A percentile compares a stretch with the other conserved stretches of the same genome.
phyloP scores from a whole-genome alignment of 352 stramenopile genomes.

The Globisporangium mamillatum region DNA sequence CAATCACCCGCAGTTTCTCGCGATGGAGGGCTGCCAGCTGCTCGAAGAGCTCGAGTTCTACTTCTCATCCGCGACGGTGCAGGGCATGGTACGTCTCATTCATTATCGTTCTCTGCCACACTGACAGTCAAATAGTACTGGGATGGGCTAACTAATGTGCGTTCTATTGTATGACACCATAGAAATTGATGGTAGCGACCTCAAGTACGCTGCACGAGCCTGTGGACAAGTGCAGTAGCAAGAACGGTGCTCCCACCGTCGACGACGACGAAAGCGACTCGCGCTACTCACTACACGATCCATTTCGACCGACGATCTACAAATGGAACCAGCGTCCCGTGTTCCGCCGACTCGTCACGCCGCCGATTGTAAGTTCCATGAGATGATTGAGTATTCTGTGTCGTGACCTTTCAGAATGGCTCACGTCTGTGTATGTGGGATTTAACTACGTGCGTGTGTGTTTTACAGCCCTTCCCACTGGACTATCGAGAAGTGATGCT shows the following conservation, averaged over 20 bases:
- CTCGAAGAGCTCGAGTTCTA: slow-evolving; percentile 86
- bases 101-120: background rate
- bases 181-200: slow-evolving; percentile 86
- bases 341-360: slow-evolving; percentile 67
- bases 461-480: slow-evolving; percentile 61
- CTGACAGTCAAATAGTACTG: background rate
- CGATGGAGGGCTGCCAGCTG: slow-evolving; percentile 75
- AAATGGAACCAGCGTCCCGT: slow-evolving; percentile 85
- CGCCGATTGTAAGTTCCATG: slow-evolving; percentile 51
- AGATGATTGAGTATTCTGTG: background rate
- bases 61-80: slow-evolving; percentile 68
- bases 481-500: slow-evolving; percentile 82
- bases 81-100: slow-evolving; percentile 59
- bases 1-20: slow-evolving; percentile 50
- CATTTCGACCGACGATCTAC: slow-evolving; percentile 63
- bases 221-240: slow-evolving; percentile 21
- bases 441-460: background rate
- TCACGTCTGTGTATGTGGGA: background rate
- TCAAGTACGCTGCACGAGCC: slow-evolving; percentile 64
- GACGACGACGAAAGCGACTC: slow-evolving; percentile 22
- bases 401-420: background rate
- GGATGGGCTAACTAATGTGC: background rate
- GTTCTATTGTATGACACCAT: slow-evolving; percentile 3
- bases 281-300: slow-evolving; percentile 45
- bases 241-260: background rate